Evolutionary conservation across 2,329 filamentous ascomycete species (phyloP).

Genomic region (Pleomassaria siparia): DNA sequence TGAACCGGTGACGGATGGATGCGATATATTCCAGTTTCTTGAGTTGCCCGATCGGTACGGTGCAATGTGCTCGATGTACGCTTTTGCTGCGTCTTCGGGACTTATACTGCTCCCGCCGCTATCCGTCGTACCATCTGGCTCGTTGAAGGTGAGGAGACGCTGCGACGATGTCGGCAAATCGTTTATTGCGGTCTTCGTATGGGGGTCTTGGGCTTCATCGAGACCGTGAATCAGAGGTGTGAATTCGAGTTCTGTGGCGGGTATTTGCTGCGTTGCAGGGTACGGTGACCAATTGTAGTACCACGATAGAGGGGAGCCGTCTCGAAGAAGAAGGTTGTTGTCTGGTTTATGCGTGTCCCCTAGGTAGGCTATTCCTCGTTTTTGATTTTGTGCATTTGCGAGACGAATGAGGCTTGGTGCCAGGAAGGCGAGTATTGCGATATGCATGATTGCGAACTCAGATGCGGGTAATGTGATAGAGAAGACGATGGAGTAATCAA

Average conservation of each 20-base stretch:
- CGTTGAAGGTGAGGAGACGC: slow-evolving; percentile 75
- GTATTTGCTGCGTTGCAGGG: slow-evolving; percentile 56
- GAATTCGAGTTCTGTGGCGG: slow-evolving; percentile 62
- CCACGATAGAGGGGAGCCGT: slow-evolving; percentile 69
- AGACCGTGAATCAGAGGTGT: slow-evolving; percentile 80
- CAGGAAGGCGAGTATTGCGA: background rate
- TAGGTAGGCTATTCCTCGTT: slow-evolving; percentile 74
- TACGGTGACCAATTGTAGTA: slow-evolving; percentile 76
- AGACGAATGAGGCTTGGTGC: background rate
- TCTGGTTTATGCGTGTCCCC: slow-evolving; percentile 56
- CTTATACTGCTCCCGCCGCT: slow-evolving; percentile 66
- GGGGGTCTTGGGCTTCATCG: slow-evolving; percentile 40
- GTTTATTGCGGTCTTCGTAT: slow-evolving; percentile 62
- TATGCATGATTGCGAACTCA: background rate
- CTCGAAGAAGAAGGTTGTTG: slow-evolving; percentile 66
- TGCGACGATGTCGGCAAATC: slow-evolving; percentile 60
- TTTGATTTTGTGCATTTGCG: slow-evolving; percentile 45
- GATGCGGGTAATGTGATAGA: too few species aligned
- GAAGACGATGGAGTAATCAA: too few species aligned
- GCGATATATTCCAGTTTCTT: slow-evolving; percentile 57
- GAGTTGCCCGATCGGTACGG: slow-evolving; percentile 61
- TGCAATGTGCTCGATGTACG: slow-evolving; percentile 72
- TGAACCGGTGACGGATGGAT: slow-evolving; percentile 69
- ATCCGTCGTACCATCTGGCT: slow-evolving; percentile 64
- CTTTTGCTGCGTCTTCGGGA: slow-evolving; percentile 63